A percentile compares a stretch with the other conserved stretches of the same genome.
Conservation (phyloP, 495 filamentous ascomycete species). For the Tuber melanosporum region DNA sequence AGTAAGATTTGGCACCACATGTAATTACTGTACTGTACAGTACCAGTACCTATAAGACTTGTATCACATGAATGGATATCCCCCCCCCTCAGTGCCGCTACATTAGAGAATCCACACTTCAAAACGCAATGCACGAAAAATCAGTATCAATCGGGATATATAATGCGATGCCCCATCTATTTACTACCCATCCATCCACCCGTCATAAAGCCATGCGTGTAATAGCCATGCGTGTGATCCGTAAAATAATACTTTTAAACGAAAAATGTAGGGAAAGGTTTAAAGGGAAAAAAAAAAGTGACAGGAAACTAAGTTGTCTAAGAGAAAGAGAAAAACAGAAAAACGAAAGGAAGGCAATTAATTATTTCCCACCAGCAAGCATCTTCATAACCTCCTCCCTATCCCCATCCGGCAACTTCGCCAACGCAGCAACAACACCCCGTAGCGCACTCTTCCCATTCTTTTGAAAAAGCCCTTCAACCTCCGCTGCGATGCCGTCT, state of each 20-base stretch:
- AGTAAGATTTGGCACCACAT: neutral
- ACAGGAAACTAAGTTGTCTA: constrained; percentile 8
- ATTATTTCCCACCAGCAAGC: constrained; percentile 45
- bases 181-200: neutral
- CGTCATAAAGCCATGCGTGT: neutral
- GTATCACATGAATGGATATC: neutral
- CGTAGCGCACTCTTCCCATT: constrained; percentile 73
- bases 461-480: constrained; percentile 67
- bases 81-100: neutral
- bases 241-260: constrained; percentile 6
- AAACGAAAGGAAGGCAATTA: constrained; percentile 8
- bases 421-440: constrained; percentile 77
- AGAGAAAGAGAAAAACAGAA: constrained; percentile 17
- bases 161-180: neutral
- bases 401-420: constrained; percentile 78
- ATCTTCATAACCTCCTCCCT: constrained; percentile 77
- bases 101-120: neutral
- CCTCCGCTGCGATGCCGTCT: constrained; percentile 68
- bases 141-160: neutral
- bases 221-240: neutral
- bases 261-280: neutral
- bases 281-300: constrained; percentile 4
- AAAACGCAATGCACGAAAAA: neutral
- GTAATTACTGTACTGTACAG: neutral
- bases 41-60: too few species aligned